Evolutionary conservation across 306 rosid species (phyloP).

Genomic region (Prunus campanulata): DNA sequence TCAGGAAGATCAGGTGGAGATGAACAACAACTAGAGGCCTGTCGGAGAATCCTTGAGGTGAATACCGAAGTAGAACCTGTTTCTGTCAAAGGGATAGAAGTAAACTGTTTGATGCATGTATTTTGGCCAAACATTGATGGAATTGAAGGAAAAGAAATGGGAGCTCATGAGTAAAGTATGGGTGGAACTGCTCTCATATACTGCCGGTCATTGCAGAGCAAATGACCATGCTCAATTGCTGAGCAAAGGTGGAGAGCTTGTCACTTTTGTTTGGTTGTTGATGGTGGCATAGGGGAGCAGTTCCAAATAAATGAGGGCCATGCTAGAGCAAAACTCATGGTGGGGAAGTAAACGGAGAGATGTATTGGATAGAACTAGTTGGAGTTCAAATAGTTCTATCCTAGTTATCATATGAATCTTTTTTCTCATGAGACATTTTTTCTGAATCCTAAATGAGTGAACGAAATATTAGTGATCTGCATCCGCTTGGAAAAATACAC

Average conservation of each 20-base stretch:
- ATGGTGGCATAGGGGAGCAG: constrained; percentile 25
- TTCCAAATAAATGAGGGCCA: constrained; percentile 25
- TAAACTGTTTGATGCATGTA: constrained; percentile 23
- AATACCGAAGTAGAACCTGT: not conserved
- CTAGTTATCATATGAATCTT: not conserved
- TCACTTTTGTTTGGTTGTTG: constrained; percentile 27
- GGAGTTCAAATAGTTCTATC: not conserved
- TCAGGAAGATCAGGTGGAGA: too few species aligned
- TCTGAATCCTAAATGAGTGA: not conserved
- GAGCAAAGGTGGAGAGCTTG: constrained; percentile 26
- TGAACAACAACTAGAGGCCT: not conserved
- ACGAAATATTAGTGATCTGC: too few species aligned
- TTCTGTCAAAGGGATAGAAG: not conserved
- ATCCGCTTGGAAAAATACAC: too few species aligned
- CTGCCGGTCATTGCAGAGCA: constrained; percentile 16
- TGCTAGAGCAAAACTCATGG: constrained; percentile 18
- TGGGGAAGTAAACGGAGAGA: constrained; percentile 5
- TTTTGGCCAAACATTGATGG: constrained; percentile 4
- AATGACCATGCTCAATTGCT: constrained; percentile 8
- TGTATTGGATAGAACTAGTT: not conserved
- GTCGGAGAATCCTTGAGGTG: not conserved
- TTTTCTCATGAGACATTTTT: not conserved
- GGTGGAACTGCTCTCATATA: constrained; percentile 24
- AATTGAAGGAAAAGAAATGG: not conserved
- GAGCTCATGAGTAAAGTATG: constrained; percentile 1